Evolutionary conservation across 768 basidiomycete genomes (phyloP), one percentile per base, ranked within the genome.

Genomic region (Agaricus blazei): DNA sequence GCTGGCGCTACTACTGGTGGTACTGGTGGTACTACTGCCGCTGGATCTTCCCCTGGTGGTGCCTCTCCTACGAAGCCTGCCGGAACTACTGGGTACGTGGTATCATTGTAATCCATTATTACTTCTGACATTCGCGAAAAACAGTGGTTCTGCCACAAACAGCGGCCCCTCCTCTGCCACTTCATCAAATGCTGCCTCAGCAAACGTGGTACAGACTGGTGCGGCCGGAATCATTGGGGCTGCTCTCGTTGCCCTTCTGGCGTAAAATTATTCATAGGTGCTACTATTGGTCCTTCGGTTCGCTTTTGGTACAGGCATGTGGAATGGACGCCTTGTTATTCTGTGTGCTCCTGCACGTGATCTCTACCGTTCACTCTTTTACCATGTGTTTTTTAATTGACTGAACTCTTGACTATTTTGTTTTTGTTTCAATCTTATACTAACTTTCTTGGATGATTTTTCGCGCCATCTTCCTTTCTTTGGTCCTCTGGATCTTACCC

Each of bases 211-310:
- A 8, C 65, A 70, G 44, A 65, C 71, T 11, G 81, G 80, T 29
- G 65, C 75, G 45, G 70, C 70, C 50, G 76, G 75, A 14, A 53
- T 68, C 47, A 63, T 78, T 47, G 77, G 72, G 34, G 72, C 78
- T 48, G 77, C 74, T 41, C 58, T 73, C 45, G 70, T 76, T 43
- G 83, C 72, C 9, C 61, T 78, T 45, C 58, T 77, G 47, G 70
- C 69, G 27, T 77, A 70, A 77, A 63, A 28, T 28, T 40, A 43
- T 43, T 28, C 48, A 44, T 48, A 56, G 40, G 29, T 55, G 27
- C 27, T 53, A 26, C 8, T 43, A 28, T 29, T 47, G 28, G 52
- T 40, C 37, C 12, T 38, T 36, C 12, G 45, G 28, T 24, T 52
- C 15, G 24, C 27, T 34, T 43, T 55, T 45, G 44, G 12, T 29